phyloP scores from a whole-genome alignment of 176 grass and related monocot genomes.

The Aegilops bicornis region DNA sequence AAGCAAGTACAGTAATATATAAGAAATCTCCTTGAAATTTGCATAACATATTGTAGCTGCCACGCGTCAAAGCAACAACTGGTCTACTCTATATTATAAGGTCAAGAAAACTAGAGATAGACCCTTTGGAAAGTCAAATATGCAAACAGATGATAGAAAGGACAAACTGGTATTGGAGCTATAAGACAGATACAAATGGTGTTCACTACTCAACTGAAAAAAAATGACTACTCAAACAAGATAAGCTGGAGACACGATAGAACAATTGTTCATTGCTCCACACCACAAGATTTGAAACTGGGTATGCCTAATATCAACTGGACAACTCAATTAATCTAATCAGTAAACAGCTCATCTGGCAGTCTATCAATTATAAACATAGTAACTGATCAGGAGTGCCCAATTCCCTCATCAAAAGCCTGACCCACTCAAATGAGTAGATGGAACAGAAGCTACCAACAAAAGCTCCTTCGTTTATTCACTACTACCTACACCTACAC shows the following conservation, averaged over 20 bases:
- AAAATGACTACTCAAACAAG: not conserved
- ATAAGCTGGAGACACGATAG: not conserved
- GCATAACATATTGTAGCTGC: not conserved
- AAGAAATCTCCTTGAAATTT: not conserved
- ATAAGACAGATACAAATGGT: not conserved
- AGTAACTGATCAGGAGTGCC: not conserved
- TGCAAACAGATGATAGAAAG: not conserved
- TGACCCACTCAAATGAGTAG: not conserved
- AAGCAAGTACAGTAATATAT: not conserved
- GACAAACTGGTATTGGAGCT: not conserved
- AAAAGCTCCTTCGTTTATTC: not conserved
- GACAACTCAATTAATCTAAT: constrained; percentile 3
- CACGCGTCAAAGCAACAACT: not conserved
- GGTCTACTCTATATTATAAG: not conserved
- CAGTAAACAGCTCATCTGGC: not conserved
- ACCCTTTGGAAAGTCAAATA: not conserved
- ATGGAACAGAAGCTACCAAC: not conserved
- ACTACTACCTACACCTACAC: not conserved
- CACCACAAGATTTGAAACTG: not conserved
- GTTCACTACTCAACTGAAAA: not conserved
- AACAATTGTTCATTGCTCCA: not conserved
- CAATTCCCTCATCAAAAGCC: constrained; percentile 1
- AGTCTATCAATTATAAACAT: not conserved
- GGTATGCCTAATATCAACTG: constrained; percentile 1
- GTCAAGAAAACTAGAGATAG: not conserved